Conservation (phyloP, 345 rosid genomes). For the Lumnitzera racemosa region DNA sequence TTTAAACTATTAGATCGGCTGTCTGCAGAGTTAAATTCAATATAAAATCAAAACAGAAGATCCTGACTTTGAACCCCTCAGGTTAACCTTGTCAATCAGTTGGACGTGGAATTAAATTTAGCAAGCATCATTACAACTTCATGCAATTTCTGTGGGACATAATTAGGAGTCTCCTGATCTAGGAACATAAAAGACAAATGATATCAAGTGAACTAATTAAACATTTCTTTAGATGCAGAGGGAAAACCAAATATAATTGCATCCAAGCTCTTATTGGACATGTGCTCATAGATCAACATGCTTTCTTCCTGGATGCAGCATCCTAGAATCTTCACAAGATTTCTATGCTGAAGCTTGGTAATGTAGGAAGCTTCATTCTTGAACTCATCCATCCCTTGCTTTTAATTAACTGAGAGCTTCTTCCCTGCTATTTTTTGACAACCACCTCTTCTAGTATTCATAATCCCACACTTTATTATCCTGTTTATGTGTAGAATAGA, state of each 20-base stretch:
- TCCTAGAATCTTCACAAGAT: slow-evolving; percentile 35
- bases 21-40: too few species aligned
- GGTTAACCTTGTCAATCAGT: too few species aligned
- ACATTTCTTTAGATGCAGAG: too few species aligned
- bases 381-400: slow-evolving; percentile 12
- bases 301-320: slow-evolving; percentile 32
- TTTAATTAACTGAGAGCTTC: slow-evolving; percentile 10
- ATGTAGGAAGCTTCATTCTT: slow-evolving; percentile 11
- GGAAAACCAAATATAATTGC: slow-evolving; percentile 30
- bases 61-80: too few species aligned
- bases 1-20: too few species aligned
- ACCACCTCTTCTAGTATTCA: background rate
- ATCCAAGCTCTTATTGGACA: slow-evolving; percentile 42
- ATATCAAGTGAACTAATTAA: too few species aligned
- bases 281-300: slow-evolving; percentile 37
- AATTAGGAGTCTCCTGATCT: background rate
- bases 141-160: too few species aligned
- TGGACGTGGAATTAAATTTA: too few species aligned
- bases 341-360: slow-evolving; percentile 34
- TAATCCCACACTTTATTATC: background rate
- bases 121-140: too few species aligned
- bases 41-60: too few species aligned
- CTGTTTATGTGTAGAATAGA: background rate
- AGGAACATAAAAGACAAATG: too few species aligned
- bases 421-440: slow-evolving; percentile 11